Evolutionary conservation across 768 basidiomycete genomes (phyloP), one percentile per base, ranked within the genome.

Genomic region (Agaricus sinodeliciosus): DNA sequence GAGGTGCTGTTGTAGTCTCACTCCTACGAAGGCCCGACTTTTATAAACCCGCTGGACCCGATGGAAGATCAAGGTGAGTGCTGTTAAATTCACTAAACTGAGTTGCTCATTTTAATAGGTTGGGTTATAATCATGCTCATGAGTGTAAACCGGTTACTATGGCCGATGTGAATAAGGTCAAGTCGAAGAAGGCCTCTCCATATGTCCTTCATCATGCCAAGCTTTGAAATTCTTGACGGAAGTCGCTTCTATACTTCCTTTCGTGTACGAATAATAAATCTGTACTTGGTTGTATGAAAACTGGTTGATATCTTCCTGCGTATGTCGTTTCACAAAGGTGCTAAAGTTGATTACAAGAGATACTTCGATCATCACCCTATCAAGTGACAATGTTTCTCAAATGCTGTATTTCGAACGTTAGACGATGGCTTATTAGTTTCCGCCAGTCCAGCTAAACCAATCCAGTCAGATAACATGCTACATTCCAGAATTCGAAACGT

Each of bases 61-160:
- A 92, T 56, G 88, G 90, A 3, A 70, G 82, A 54, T 68, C 73
- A 36, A 80, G 88, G 87, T 82, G 57, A 39, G 69, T 52, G 11
- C 3, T 28, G 15, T 12, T 31, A 5, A 31, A 31, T 31, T 31
- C 11, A 8, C 19, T 27, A 43, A 7, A 9, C 34, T 45, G 15
- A 45, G 27, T 43, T 15, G 9, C 27, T 19, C 9, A 3, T 18
- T 35, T 1, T 18, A 5, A 18, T 25, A 87, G 90, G 52, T 60
- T 93, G 45, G 90, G 90, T 9, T 92, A 92, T 63, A 87, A 91
- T 60, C 87, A 91, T 58, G 90, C 78, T 3, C 74, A 77, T 56
- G 81, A 86, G 62, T 84, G 79, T 59, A 77, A 77, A 12, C 73
- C 78, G 0, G 66, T 90, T 27, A 84, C 84, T 3, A 69, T 72